Base-by-base conservation (phyloP, 345 rosid species). In the Sonneratia alba region DNA sequence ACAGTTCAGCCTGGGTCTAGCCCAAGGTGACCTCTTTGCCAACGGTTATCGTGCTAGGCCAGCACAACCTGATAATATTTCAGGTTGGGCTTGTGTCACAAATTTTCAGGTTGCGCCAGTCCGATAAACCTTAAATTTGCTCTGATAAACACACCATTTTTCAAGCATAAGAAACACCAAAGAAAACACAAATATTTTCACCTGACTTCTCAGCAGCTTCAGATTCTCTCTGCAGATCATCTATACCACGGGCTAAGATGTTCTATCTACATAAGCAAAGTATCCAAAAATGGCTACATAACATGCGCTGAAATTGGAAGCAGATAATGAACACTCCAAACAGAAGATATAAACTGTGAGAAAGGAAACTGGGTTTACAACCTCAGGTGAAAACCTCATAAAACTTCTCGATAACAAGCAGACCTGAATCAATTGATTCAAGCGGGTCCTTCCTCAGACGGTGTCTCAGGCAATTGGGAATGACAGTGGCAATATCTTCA, bases 391-490 rank as follows among this genome's bases (percentile, higher is more conserved):
- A 95, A 79, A 95, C 81, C 75, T 95, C 97, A n/a, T 93, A 87
- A 68, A 92, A 92, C 78, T 95, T 92, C 85, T 92, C 97, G 1
- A 84, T 81, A 63, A 95, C 86, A 5, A 95, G 90, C 65, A 95
- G 83, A 76, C 99, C 97, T 0, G 97, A 95, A 83, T 92, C 97
- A 3, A 95, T 90, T 2, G 97, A 92, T 76, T 95, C 99, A 86
- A 95, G 68, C 3, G 97, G 97, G 81, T 95, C 99, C 84, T 95
- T 95, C 73, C 99, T 83, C 59, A 92, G 92, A 27, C 99, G 92
- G 77, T 95, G 99, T 85, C 99, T 90, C 72, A 95, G 85, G 75
- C 99, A 92, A 76, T 92, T 92, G 72, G 99, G 97, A 45, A 95
- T 95, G 73, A 95, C 99, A 3, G 97, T 92, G n/a, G 97, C 97